Conservation (phyloP, 352 stramenopile genomes). For the Phytopythium chamaehyphon region DNA sequence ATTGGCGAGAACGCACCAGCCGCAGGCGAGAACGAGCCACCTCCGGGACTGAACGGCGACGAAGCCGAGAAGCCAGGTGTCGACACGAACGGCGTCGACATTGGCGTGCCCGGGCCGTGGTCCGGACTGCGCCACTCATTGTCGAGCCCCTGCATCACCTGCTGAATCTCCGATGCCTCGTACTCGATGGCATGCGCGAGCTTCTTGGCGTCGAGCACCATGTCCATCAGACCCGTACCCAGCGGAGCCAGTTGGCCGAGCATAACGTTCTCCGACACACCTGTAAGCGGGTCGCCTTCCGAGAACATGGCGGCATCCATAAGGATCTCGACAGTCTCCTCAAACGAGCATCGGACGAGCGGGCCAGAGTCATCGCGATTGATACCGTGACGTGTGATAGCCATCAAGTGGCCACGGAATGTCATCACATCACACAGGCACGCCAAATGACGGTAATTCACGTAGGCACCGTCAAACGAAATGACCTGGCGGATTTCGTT, state of each 20-base stretch:
- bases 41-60: slow-evolving; percentile 80
- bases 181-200: slow-evolving; percentile 97
- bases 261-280: slow-evolving; percentile 99
- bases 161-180: slow-evolving; percentile 90
- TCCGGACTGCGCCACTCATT: slow-evolving; percentile 89
- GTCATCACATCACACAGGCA: slow-evolving; percentile 99
- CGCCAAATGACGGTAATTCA: slow-evolving; percentile 99
- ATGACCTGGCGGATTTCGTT: slow-evolving; percentile 98
- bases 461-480: slow-evolving; percentile 99
- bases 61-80: slow-evolving; percentile 88
- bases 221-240: slow-evolving; percentile 96
- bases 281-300: slow-evolving; percentile 96
- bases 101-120: slow-evolving; percentile 69
- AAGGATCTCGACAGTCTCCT: slow-evolving; percentile 99
- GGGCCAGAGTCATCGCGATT: slow-evolving; percentile 98
- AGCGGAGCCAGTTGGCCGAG: slow-evolving; percentile 95
- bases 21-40: slow-evolving; percentile 87
- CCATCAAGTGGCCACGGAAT: slow-evolving; percentile 95
- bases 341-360: slow-evolving; percentile 98
- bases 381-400: slow-evolving; percentile 99
- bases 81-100: slow-evolving; percentile 80
- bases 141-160: slow-evolving; percentile 88
- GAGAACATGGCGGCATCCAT: slow-evolving; percentile 98
- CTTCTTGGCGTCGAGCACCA: slow-evolving; percentile 98
- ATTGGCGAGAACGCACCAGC: slow-evolving; percentile 83